These are phyloP conservation scores for Beauveria scarabaeidicola DNA, from an alignment of 2,329 filamentous ascomycete genomes.

Conservation along the genomic window DNA sequence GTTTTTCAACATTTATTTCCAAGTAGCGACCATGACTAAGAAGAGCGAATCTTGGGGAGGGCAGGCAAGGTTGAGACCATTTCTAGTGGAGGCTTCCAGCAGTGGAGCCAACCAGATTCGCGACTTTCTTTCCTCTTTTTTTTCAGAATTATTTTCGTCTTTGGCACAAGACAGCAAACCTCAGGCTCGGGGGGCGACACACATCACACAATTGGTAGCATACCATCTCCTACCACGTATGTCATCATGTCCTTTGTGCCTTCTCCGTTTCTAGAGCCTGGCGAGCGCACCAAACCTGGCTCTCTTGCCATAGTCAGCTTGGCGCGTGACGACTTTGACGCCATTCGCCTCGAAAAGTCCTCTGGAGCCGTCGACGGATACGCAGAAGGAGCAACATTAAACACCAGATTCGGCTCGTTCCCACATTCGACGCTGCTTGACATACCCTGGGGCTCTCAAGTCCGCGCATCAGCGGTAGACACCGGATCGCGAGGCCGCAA, in stretches of 20 bases:
- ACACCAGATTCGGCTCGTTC: slow-evolving; percentile 90
- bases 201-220: neutral
- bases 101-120: neutral
- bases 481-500: slow-evolving; percentile 80
- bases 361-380: slow-evolving; percentile 62
- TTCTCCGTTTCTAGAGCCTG: slow-evolving; percentile 75
- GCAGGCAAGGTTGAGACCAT: no score
- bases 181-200: neutral
- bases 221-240: neutral
- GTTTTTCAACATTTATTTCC: no score
- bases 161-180: neutral
- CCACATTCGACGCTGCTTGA: slow-evolving; percentile 70
- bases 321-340: slow-evolving; percentile 75
- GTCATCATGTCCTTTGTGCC: slow-evolving; percentile 26
- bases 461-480: slow-evolving; percentile 81
- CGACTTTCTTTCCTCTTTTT: neutral
- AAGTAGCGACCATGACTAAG: no score
- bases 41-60: no score
- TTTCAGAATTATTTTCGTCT: neutral
- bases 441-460: slow-evolving; percentile 84
- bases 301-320: slow-evolving; percentile 78
- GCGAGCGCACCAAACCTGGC: slow-evolving; percentile 50
- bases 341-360: slow-evolving; percentile 58
- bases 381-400: slow-evolving; percentile 69
- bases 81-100: neutral